These are phyloP conservation scores for Huntiella moniliformis DNA, from an alignment of 2,329 filamentous ascomycete genomes.

Conservation along the genomic window DNA sequence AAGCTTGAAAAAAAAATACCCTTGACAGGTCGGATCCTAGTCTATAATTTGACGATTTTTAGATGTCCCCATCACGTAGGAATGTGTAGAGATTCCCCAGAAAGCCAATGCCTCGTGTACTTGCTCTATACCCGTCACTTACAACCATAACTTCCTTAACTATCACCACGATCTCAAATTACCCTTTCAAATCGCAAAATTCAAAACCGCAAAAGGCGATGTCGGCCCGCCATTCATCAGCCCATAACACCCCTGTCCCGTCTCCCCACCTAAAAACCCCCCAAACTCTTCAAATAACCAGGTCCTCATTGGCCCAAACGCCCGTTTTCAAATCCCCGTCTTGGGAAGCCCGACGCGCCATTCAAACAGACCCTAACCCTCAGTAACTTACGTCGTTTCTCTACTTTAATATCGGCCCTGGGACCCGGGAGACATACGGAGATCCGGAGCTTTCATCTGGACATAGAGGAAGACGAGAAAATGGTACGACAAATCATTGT, in stretches of 20 bases:
- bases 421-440: not conserved
- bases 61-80: too few species aligned
- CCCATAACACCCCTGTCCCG: too few species aligned
- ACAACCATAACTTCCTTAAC: too few species aligned
- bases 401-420: not conserved
- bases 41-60: too few species aligned
- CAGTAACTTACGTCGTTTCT: not conserved
- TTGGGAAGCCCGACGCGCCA: slow-evolving; percentile 5
- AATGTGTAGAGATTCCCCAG: too few species aligned
- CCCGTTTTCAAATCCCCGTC: not conserved
- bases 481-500: too few species aligned
- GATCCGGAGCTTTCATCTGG: too few species aligned
- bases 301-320: slow-evolving; percentile 5
- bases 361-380: slow-evolving; percentile 2
- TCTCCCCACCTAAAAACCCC: not conserved
- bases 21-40: not conserved
- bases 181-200: too few species aligned
- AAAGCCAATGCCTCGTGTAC: too few species aligned
- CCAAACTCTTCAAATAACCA: slow-evolving; percentile 8
- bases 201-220: not conserved
- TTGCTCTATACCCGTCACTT: too few species aligned
- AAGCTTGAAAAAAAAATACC: slow-evolving; percentile 1
- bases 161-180: too few species aligned
- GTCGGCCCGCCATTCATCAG: not conserved
- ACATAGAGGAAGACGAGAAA: too few species aligned